A percentile compares a stretch with the other conserved stretches of the same genome.
Conservation (phyloP, 192 early-diverging fungal species). For the Mortierella alpina region DNA sequence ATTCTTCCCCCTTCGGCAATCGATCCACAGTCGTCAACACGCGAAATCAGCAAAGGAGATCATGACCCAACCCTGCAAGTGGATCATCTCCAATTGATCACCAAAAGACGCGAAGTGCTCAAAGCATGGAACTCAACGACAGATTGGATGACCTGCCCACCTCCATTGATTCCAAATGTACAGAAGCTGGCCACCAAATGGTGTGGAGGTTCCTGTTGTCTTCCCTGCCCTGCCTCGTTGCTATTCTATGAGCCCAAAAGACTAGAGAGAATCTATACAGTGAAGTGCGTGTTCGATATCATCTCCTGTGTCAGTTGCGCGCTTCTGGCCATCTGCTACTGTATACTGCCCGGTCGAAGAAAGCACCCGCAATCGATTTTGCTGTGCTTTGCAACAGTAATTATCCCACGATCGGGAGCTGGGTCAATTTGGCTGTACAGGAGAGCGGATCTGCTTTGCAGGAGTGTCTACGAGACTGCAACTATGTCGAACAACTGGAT, state of each 20-base stretch:
- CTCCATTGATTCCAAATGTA: slow-evolving; percentile 13
- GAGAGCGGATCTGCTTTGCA: slow-evolving; percentile 5
- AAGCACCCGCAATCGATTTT: slow-evolving; percentile 17
- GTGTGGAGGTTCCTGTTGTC: slow-evolving; percentile 4
- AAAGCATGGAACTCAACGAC: too few species aligned
- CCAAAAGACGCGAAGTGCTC: too few species aligned
- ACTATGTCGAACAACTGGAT: slow-evolving; percentile 14
- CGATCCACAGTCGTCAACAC: too few species aligned
- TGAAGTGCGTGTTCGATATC: not conserved
- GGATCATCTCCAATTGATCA: too few species aligned
- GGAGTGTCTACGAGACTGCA: slow-evolving; percentile 6
- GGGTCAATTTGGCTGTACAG: slow-evolving; percentile 2
- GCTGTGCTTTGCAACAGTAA: not conserved
- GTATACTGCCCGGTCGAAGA: slow-evolving; percentile 10
- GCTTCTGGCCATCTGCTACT: slow-evolving; percentile 2
- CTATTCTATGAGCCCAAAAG: slow-evolving; percentile 10
- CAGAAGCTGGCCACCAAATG: not conserved
- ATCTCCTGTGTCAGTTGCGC: not conserved
- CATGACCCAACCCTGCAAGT: too few species aligned
- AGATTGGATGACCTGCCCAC: not conserved
- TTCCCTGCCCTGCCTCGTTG: slow-evolving; percentile 3
- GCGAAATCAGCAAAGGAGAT: too few species aligned
- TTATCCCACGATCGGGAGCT: not conserved
- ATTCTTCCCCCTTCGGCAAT: too few species aligned
- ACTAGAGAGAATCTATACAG: not conserved